Base-by-base conservation (phyloP, 2,329 filamentous ascomycete species). In the Dactylellina cionopaga region DNA sequence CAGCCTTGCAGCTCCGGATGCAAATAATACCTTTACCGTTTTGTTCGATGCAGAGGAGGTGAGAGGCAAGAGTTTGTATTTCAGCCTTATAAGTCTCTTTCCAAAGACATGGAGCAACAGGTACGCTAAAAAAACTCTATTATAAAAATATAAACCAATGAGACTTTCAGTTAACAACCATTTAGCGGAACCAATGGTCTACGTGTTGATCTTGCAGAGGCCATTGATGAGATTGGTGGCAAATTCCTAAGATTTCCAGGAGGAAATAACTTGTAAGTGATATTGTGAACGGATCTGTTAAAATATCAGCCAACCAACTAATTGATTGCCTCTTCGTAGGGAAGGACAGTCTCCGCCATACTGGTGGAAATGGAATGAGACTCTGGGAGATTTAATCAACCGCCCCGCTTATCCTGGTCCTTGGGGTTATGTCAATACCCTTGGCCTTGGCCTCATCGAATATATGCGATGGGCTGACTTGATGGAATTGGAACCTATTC, bases 161-260 rank as follows among this genome's bases (percentile, higher is more conserved):
- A 33, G 9, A 29, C 19, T n/a, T n/a, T n/a, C n/a, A n/a, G n/a
- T n/a, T 49, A 49, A 58, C 70, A 55, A n/a, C 65, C n/a, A 47
- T 15, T 19, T 25, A 63, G 58, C 25, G 58, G 58, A 77, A 78
- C 75, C 47, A 89, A 89, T 75, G 88, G 88, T 0, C 80, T 88
- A 39, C 81, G 87, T 4, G 78, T 82, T 6, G 86, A 89, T 54
- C 79, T 89, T 54, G 84, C 83, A 5, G 81, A 85, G 55, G 82
- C 83, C 5, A 78, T 89, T 1, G 84, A 82, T 2, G 82, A 80
- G 5, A 77, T 88, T 0, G 84, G 85, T 55, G 84, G 85, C 0
- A 83, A 83, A n/a, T 85, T 89, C 75, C 82, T 90, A 44, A 84
- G 89, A 13, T 85, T 89, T 66, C 88, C 88, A 0, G 89, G 89